Evolutionary conservation across 1,139 yeast genomes (phyloP), one percentile per base, ranked within the genome.

Genomic region (Pichia inconspicua): DNA sequence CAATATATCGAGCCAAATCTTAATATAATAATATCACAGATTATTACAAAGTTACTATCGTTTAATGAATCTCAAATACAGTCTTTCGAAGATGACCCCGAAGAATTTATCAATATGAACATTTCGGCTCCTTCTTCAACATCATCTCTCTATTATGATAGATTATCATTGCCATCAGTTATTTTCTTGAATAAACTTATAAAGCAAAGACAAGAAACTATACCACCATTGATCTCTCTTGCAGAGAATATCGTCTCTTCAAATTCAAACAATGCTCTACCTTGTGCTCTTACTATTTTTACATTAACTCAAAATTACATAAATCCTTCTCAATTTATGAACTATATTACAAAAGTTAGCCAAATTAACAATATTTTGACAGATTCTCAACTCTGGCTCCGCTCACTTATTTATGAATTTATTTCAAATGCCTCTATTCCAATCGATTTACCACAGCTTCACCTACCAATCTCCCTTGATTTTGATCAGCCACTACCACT

Each of bases 51-150:
- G 7, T 77, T 81, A 50, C 66, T 84, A 53, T 74, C 77, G 57
- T 80, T 84, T 0, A 68, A 69, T 25, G 75, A 74, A 36, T 77
- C 74, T 50, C 72, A 78, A 37, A 67, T 82, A 38, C 86, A 81
- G 56, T 66, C 82, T 48, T 81, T 79, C 58, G 85, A 83, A 57
- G 85, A 79, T 53, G 90, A 84, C 53, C 81, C 84, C 6, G 86
- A 81, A 55, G 90, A 84, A 57, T 84, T 83, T 58, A 73, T 83
- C 37, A 74, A 89, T 67, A 73, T 85, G 95, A 86, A 55, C 74
- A 78, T 37, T 35, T 12, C 25, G 5, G 25, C 35, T 8, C 25
- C 14, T 5, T 14, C 35, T 5, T 14, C 17, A 25, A n/a, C 32
- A 3, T 28, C n/a, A 30, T 25, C 25, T 14, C 40, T 41, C 30